Conservation (phyloP, 106 monocot species). For the Dendrobium nobile region DNA sequence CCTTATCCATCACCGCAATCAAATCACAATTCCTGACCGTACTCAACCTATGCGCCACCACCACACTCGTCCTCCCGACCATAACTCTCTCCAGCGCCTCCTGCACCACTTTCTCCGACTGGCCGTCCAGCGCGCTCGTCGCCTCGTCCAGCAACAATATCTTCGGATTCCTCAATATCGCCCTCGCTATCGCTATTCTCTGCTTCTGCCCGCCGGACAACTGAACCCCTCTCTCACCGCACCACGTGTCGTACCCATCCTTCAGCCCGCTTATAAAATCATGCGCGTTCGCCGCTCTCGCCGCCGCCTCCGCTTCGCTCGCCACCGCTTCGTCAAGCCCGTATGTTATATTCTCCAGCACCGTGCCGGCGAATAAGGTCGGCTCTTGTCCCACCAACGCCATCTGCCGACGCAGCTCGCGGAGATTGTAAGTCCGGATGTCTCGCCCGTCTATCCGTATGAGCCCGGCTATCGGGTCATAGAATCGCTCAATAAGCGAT, state of each 20-base stretch:
- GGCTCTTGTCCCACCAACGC: slow-evolving; percentile 60
- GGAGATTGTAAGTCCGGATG: slow-evolving; percentile 37
- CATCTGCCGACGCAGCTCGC: slow-evolving; percentile 37
- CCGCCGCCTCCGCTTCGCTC: slow-evolving; percentile 18
- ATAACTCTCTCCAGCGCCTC: slow-evolving; percentile 57
- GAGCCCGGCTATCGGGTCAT: slow-evolving; percentile 40
- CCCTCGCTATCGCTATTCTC: slow-evolving; percentile 51
- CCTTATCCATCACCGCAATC: slow-evolving; percentile 56
- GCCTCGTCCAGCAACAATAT: slow-evolving; percentile 58
- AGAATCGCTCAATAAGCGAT: slow-evolving; percentile 56
- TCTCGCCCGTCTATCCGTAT: slow-evolving; percentile 48
- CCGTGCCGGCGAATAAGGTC: slow-evolving; percentile 36
- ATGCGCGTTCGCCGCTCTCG: slow-evolving; percentile 45
- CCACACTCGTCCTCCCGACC: slow-evolving; percentile 56
- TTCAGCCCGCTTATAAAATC: slow-evolving; percentile 44
- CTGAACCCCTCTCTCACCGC: slow-evolving; percentile 54
- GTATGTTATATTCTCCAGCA: slow-evolving; percentile 45
- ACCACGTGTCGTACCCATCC: slow-evolving; percentile 47
- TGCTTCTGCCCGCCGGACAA: slow-evolving; percentile 68
- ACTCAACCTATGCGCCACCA: slow-evolving; percentile 50
- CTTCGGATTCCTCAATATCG: slow-evolving; percentile 44
- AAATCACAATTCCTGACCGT: slow-evolving; percentile 41
- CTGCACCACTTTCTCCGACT: slow-evolving; percentile 57
- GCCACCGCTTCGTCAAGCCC: slow-evolving; percentile 19
- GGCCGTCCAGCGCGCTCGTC: slow-evolving; percentile 57